Evolutionary conservation across 2,329 filamentous ascomycete species (phyloP).

Genomic region (Aspergillus bombycis): DNA sequence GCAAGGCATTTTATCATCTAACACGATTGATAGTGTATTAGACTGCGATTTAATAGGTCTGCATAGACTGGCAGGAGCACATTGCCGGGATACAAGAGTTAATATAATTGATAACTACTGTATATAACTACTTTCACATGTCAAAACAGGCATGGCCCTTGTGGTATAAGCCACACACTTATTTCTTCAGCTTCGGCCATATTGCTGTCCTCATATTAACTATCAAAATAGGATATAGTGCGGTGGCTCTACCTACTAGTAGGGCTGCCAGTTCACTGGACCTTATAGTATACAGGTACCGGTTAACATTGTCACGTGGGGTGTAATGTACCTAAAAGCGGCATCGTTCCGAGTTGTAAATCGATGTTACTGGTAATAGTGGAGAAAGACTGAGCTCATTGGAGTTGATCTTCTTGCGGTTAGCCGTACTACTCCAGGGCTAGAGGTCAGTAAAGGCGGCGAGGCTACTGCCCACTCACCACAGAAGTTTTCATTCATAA

Average conservation of each 20-base stretch:
- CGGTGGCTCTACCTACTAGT: not conserved
- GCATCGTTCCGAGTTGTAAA: not conserved
- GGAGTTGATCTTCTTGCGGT: not conserved
- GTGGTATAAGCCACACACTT: not conserved
- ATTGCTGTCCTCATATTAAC: not conserved
- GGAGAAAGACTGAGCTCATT: not conserved
- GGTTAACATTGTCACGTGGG: not conserved
- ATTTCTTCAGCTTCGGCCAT: not conserved
- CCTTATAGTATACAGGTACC: too few species aligned
- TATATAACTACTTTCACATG: not conserved
- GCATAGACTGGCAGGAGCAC: too few species aligned
- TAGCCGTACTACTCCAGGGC: not conserved
- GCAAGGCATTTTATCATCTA: too few species aligned
- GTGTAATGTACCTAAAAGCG: not conserved
- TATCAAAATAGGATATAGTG: not conserved
- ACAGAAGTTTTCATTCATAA: not conserved
- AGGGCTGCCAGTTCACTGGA: not conserved
- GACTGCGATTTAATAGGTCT: too few species aligned
- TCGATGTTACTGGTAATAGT: not conserved
- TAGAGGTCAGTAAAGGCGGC: constrained; percentile 4
- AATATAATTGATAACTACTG: not conserved
- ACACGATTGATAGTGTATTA: too few species aligned
- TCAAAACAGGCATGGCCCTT: not conserved
- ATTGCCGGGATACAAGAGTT: too few species aligned
- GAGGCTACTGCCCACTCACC: constrained; percentile 3